Percentiles rank a stretch among this genome's conserved stretches.
These are phyloP conservation scores for Neonectria faginata DNA, from an alignment of 2,329 filamentous ascomycete species.

Conservation along the genomic window DNA sequence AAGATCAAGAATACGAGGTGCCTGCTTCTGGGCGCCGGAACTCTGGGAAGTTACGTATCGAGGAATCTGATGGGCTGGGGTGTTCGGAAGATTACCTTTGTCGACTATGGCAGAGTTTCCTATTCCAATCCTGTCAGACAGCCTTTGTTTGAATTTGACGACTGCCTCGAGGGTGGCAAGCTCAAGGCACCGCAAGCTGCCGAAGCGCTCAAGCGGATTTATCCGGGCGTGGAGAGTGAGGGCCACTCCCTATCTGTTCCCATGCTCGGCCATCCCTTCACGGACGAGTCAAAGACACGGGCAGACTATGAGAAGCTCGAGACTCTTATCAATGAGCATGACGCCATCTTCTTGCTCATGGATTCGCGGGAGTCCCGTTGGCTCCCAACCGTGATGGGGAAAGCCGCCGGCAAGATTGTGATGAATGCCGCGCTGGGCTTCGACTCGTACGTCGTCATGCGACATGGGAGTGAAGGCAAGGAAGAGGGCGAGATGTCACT, in stretches of 20 bases:
- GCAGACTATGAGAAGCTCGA: slow-evolving; percentile 81
- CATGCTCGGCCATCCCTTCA: slow-evolving; percentile 93
- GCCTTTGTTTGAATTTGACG: slow-evolving; percentile 89
- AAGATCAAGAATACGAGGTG: slow-evolving; percentile 91
- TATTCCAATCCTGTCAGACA: slow-evolving; percentile 98
- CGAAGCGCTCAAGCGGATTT: slow-evolving; percentile 84
- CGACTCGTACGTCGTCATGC: slow-evolving; percentile 97
- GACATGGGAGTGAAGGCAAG: slow-evolving; percentile 79
- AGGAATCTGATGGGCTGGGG: slow-evolving; percentile 96
- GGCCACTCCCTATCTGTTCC: slow-evolving; percentile 89
- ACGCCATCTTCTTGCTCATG: slow-evolving; percentile 96
- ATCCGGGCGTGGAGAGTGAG: slow-evolving; percentile 85
- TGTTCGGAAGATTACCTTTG: slow-evolving; percentile 92
- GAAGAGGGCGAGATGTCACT: slow-evolving; percentile 73
- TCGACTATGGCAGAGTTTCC: slow-evolving; percentile 92
- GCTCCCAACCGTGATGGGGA: slow-evolving; percentile 96
- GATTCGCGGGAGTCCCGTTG: slow-evolving; percentile 94
- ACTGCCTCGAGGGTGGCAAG: slow-evolving; percentile 86
- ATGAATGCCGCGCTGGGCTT: slow-evolving; percentile 97
- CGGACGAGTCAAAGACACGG: slow-evolving; percentile 75
- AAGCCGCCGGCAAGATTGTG: slow-evolving; percentile 91
- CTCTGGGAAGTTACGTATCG: slow-evolving; percentile 92
- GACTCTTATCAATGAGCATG: slow-evolving; percentile 82
- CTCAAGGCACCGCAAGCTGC: slow-evolving; percentile 87
- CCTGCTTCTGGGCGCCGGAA: slow-evolving; percentile 90